Base-by-base conservation (phyloP, 495 filamentous ascomycete species). In the Hypomontagnella monticulosa region DNA sequence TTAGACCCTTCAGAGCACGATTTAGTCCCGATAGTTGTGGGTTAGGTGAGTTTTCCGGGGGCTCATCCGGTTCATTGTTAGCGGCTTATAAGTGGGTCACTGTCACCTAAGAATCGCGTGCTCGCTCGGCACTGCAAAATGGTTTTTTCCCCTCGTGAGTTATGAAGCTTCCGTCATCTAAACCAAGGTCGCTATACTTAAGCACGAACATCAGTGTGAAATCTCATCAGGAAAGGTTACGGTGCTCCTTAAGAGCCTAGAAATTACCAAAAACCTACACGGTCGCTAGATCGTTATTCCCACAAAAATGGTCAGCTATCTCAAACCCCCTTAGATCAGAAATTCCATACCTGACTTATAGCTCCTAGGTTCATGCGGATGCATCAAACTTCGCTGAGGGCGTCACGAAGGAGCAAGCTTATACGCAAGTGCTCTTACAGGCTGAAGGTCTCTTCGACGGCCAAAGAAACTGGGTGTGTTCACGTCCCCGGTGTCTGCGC, bases 391-490 rank as follows among this genome's bases (percentile, higher is more conserved):
- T 97, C 77, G 79, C 79, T 36, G 67, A 77, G 4, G 84, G 80
- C 34, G 67, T 87, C 41, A 88, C 84, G 49, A 97, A 96, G 76
- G 81, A 84, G 65, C 86, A 93, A 60, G 86, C 90, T 46, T 97
- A 95, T 72, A 78, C 83, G 20, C 90, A 93, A 69, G 84, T 97
- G 8, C 75, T 93, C 5, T 78, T 89, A 30, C 87, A 93, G 67
- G 85, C 89, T 4, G 81, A 84, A 59, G 87, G 87, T 14, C 80
- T 97, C 3, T 86, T 93, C 38, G 82, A 87, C 34, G 92, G 85
- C 15, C 93, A 97, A 71, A 81, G 90, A 46, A 97, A 97, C 71
- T 97, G 93, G 93, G 92, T 96, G 76, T 70, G 84, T 73, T 36
- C 3, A 47, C 20, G 15, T 19, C 44, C 32, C 43, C 8, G 5